Evolutionary conservation across 148 eudicot genomes (phyloP), one percentile per base, ranked within the genome.

Genomic region (Persicaria maculosa): DNA sequence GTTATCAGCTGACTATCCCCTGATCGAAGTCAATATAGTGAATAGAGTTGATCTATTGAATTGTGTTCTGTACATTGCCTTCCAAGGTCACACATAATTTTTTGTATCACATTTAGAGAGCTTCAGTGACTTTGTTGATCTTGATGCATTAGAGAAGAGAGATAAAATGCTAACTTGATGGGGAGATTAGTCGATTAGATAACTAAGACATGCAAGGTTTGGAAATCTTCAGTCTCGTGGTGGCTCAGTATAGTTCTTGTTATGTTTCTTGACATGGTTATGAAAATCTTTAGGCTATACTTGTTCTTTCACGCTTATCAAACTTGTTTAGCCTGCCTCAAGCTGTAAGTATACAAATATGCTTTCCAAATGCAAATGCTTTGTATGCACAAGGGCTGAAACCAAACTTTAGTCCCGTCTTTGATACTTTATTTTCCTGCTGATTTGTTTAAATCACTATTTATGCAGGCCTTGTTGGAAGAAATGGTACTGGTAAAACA

Each of bases 401-500:
- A 31, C 40, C 40, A 31, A 31, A 1, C 40, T 40, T 59, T 15
- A 12, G 70, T 25, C 44, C n/a, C 25, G n/a, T 31, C 8, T 15
- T 40, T 43, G 8, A 19, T 15, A 43, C 4, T 65, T 40, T 15
- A 14, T 7, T 14, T 0, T 4, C 1, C 43, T 12, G 40, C 16
- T 36, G 43, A 40, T 40, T 4, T 6, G 40, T 65, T 31, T 15
- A 43, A 65, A 36, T 14, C 70, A 15, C 9, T 48, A 6, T 47
- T 17, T 44, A 31, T 84, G 78, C 86, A 95, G 99, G 99, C 50
- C 99, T 96, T 76, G 89, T 96, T 81, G 99, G 99, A 77, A 88
- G 99, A 79, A 96, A 96, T 81, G 99, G 99, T 83, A 96, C 99
- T 45, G 99, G 99, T 64, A 96, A 96, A 90, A 96, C 99, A 64